Evolutionary conservation across 495 filamentous ascomycete species (phyloP), one percentile per base, ranked within the genome.

Genomic region (Patellaria atrata): DNA sequence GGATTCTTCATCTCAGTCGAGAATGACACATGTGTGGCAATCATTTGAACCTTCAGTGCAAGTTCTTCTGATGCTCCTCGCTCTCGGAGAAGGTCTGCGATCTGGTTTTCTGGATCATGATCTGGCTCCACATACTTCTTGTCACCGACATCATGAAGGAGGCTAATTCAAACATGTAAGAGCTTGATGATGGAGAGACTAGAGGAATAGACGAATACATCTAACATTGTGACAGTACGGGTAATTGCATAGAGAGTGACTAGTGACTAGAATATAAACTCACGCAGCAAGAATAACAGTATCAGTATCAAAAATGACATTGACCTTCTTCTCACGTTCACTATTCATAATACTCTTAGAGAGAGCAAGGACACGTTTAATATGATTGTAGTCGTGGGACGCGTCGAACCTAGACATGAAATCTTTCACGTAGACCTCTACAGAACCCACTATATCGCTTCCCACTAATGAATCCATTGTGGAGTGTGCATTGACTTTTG

Each of bases 91-190:
- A 79, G 54, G 10, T 66, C 44, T 11, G 62, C 44, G 33, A 82
- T 69, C 28, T 75, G 51, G 14, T 64, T 71, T 8, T 62, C 57
- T 19, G 62, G 52, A 22, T 48, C 40, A 43, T 70, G 55, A 32
- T 53, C 57, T 9, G 63, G 25, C 26, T 41, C 35, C 9, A 73
- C 50, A 57, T 93, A 93, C 55, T 94, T 94, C 50, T 69, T 65
- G 50, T 94, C 86, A 32, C 76, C 80, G 7, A 94, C 74, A 50
- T 94, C 85, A 55, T 94, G 86, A 0, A 93, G 67, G 0, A 91
- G 65, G 3, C 36, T 37, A 15, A 4, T 9, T 22, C 13, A 10
- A 17, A 26, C 8, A 9, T 35, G 6, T 7, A 27, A 10, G 10
- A 9, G 9, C 7, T 35, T 10, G 27, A 9, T 16, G 32, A 14